phyloP scores from a whole-genome alignment of 352 stramenopile species.

The Globisporangium mamillatum region DNA sequence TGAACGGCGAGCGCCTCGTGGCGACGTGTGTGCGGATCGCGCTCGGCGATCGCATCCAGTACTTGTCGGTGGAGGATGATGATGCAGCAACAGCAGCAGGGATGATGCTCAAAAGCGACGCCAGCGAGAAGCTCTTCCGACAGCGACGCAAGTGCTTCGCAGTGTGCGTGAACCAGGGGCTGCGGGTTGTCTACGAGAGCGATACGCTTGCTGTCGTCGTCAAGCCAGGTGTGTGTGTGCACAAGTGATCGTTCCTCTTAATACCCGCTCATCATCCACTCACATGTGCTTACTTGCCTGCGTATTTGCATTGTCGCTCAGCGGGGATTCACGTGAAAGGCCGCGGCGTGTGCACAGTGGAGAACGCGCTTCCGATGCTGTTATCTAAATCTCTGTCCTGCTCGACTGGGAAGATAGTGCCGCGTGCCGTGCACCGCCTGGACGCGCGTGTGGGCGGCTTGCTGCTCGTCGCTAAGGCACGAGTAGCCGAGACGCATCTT shows the following conservation, averaged over 20 bases:
- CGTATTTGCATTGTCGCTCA: constrained; percentile 1
- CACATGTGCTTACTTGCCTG: not conserved
- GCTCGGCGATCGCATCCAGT: constrained; percentile 35
- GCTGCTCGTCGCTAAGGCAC: constrained; percentile 59
- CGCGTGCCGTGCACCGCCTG: constrained; percentile 56
- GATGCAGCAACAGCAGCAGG: not conserved
- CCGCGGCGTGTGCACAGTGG: constrained; percentile 41
- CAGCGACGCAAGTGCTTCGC: constrained; percentile 27
- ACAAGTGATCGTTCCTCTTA: not conserved
- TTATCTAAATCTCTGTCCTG: constrained; percentile 8
- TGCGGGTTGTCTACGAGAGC: constrained; percentile 54
- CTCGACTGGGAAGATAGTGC: constrained; percentile 3
- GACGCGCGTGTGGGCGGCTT: constrained; percentile 60
- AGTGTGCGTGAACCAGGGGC: constrained; percentile 45
- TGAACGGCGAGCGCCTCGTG: constrained; percentile 40
- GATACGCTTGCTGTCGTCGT: constrained; percentile 44
- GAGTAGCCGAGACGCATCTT: constrained; percentile 38
- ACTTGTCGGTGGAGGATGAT: not conserved
- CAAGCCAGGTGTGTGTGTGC: constrained; percentile 36
- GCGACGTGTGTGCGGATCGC: constrained; percentile 29
- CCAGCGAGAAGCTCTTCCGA: not conserved
- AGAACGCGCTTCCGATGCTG: constrained; percentile 41
- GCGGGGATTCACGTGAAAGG: constrained; percentile 65
- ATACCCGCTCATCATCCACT: not conserved
- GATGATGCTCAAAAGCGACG: not conserved